Evolutionary conservation across 2,329 filamentous ascomycete genomes (phyloP).

Genomic region (Epichloe sibirici): DNA sequence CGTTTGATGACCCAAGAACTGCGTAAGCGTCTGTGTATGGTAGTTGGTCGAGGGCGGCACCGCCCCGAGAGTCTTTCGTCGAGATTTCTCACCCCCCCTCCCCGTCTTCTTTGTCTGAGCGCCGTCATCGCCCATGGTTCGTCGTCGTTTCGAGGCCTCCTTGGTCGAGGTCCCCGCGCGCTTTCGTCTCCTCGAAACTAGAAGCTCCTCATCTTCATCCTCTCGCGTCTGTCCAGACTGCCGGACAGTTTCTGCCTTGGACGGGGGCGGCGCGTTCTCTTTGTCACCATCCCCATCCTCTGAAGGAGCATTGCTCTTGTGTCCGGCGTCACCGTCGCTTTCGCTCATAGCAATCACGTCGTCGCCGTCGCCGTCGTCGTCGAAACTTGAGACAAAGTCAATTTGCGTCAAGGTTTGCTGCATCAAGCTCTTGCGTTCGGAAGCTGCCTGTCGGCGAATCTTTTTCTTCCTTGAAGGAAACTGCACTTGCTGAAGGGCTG

Average conservation of each 20-base stretch:
- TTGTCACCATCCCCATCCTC: constrained; percentile 2
- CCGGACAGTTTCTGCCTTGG: background rate
- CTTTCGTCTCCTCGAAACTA: constrained; percentile 14
- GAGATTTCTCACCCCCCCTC: constrained; percentile 7
- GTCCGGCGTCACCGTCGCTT: constrained; percentile 11
- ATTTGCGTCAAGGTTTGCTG: constrained; percentile 33
- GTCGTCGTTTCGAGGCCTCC: background rate
- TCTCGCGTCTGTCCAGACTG: constrained; percentile 1
- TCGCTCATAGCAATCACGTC: constrained; percentile 14
- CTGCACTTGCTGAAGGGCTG: constrained; percentile 24
- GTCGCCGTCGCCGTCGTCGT: constrained; percentile 16
- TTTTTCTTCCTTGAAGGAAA: constrained; percentile 24
- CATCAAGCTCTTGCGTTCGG: constrained; percentile 16
- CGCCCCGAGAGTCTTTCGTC: constrained; percentile 22
- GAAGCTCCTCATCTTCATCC: constrained; percentile 12
- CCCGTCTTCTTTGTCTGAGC: background rate
- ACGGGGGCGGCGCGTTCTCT: constrained; percentile 8
- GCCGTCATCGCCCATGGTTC: constrained; percentile 2
- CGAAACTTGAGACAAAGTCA: constrained; percentile 25
- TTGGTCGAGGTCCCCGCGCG: background rate
- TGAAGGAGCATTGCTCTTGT: background rate
- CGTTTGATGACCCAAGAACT: constrained; percentile 20
- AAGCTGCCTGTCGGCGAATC: constrained; percentile 23
- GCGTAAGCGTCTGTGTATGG: constrained; percentile 31
- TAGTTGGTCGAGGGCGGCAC: constrained; percentile 18